Percentiles rank a stretch among this genome's conserved stretches.
Conservation (phyloP, 345 rosid species). For the Aegle marmelos region DNA sequence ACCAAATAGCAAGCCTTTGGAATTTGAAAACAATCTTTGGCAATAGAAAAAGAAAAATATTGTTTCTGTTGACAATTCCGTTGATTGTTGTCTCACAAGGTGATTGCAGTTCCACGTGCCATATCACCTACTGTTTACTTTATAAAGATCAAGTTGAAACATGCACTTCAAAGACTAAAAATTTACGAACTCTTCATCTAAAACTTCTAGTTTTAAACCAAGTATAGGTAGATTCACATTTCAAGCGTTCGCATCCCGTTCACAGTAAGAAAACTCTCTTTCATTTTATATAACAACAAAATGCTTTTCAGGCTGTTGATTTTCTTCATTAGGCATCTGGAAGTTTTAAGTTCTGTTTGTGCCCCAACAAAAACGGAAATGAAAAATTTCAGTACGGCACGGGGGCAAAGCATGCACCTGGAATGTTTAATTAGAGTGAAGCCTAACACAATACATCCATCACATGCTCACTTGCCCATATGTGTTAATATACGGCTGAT, state of each 20-base stretch:
- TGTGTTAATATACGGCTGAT: conserved; percentile 67
- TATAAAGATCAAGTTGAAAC: not conserved
- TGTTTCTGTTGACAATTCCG: not conserved
- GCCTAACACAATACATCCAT: not conserved
- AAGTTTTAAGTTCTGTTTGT: not conserved
- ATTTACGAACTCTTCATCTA: not conserved
- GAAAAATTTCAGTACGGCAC: not conserved
- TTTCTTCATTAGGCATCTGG: not conserved
- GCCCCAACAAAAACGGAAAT: not conserved
- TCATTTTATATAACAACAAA: not conserved
- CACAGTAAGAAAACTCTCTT: too few species aligned
- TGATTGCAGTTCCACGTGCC: not conserved
- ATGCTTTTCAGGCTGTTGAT: not conserved
- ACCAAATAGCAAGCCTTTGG: not conserved
- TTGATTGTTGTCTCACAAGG: not conserved
- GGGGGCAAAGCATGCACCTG: not conserved
- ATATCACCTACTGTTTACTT: not conserved
- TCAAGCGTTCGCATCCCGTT: not conserved
- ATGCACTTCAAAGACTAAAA: not conserved
- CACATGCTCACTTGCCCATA: conserved; percentile 49
- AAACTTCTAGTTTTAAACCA: not conserved
- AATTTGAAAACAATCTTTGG: not conserved
- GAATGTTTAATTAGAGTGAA: not conserved
- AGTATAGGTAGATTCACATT: not conserved
- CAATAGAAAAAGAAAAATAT: not conserved